These are phyloP conservation scores for Claviceps digitariae DNA, from an alignment of 2,329 filamentous ascomycete species.

Conservation along the genomic window DNA sequence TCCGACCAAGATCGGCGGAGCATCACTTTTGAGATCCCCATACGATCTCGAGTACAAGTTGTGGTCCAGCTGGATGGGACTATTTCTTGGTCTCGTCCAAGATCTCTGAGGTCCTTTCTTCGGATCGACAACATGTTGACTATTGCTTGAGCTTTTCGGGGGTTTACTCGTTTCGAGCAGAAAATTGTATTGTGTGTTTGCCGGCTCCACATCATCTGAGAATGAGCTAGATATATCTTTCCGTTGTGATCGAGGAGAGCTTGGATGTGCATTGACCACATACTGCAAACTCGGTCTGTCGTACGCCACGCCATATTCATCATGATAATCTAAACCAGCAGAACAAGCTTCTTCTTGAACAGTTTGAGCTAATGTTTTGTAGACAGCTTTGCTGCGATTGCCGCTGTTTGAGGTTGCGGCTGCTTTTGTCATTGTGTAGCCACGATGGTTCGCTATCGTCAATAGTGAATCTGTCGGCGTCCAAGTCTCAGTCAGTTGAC, in stretches of 20 bases:
- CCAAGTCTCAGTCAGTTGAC: slow-evolving; percentile 42
- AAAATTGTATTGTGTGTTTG: slow-evolving; percentile 9
- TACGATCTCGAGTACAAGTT: slow-evolving; percentile 44
- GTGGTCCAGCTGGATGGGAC: slow-evolving; percentile 35
- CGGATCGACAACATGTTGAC: slow-evolving; percentile 25
- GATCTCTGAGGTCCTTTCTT: background rate
- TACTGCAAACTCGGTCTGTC: slow-evolving; percentile 11
- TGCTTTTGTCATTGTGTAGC: slow-evolving; percentile 11
- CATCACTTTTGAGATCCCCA: slow-evolving; percentile 28
- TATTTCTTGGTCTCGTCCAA: slow-evolving; percentile 18
- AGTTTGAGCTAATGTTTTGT: slow-evolving; percentile 22
- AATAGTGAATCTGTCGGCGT: slow-evolving; percentile 39
- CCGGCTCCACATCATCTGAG: background rate
- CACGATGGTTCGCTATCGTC: slow-evolving; percentile 39
- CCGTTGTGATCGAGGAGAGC: slow-evolving; percentile 37
- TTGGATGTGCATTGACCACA: slow-evolving; percentile 25
- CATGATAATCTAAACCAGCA: slow-evolving; percentile 27
- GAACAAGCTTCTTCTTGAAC: slow-evolving; percentile 26
- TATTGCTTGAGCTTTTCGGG: slow-evolving; percentile 27
- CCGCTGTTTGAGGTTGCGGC: slow-evolving; percentile 9
- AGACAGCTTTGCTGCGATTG: slow-evolving; percentile 19
- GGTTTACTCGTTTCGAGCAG: slow-evolving; percentile 34
- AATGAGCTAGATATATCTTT: background rate
- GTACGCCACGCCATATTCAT: slow-evolving; percentile 20
- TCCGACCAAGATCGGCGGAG: slow-evolving; percentile 40